These are phyloP conservation scores for Backusella mclennaniae DNA, from an alignment of 192 early-diverging fungal genomes.

Conservation along the genomic window DNA sequence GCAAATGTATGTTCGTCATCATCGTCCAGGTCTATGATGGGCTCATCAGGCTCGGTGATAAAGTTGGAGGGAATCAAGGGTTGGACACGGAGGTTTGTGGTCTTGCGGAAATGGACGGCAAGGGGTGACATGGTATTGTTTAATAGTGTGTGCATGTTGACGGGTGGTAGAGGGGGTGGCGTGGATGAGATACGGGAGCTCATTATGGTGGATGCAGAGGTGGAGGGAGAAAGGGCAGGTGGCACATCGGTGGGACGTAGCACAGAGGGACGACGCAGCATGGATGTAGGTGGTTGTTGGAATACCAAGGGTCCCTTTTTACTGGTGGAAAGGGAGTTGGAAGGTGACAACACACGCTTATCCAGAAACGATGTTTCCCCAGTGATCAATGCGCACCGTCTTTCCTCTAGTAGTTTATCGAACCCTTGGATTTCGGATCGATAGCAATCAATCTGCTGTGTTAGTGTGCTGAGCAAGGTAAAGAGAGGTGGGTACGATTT, in stretches of 20 bases:
- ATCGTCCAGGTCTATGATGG: constrained; percentile 39
- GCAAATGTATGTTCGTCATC: constrained; percentile 39
- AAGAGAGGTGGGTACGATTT: constrained; percentile 62
- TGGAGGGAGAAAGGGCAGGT: background rate
- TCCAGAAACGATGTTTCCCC: constrained; percentile 32
- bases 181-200: constrained; percentile 16
- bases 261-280: background rate
- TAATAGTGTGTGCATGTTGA: constrained; percentile 35
- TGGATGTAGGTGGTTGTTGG: background rate
- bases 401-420: constrained; percentile 53
- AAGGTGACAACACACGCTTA: constrained; percentile 27
- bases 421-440: constrained; percentile 57
- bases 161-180: constrained; percentile 27
- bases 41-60: constrained; percentile 43
- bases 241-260: background rate
- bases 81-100: constrained; percentile 46
- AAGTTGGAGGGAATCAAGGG: constrained; percentile 57
- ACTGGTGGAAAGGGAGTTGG: constrained; percentile 10
- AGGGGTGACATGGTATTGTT: constrained; percentile 22
- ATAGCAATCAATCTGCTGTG: constrained; percentile 66
- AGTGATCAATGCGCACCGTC: constrained; percentile 54
- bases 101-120: constrained; percentile 36
- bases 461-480: constrained; percentile 60
- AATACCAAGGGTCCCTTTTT: background rate
- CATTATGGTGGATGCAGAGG: background rate